Conservation (phyloP, 2,329 filamentous ascomycete genomes). For the Penicillium sp. region DNA sequence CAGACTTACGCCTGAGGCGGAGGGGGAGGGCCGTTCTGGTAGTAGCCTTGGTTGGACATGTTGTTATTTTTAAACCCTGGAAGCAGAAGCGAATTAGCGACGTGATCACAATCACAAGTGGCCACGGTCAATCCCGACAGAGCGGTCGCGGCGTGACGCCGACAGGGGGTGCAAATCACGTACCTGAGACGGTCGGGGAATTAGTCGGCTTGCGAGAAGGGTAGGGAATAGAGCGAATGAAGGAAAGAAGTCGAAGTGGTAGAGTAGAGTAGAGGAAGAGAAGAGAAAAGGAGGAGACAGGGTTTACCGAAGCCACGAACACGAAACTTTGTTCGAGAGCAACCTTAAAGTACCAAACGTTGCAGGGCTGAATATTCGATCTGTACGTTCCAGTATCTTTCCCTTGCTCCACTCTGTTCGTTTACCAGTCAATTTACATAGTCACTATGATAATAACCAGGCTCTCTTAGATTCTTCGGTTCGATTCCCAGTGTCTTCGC, state of each 20-base stretch:
- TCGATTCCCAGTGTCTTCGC: not conserved
- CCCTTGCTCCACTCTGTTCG: not conserved
- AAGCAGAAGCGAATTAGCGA: slow-evolving; percentile 7
- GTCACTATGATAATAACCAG: not conserved
- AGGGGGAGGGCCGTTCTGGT: slow-evolving; percentile 17
- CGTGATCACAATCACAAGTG: not conserved
- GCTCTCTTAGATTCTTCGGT: not conserved
- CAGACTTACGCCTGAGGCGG: slow-evolving; percentile 18
- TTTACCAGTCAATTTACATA: no score
- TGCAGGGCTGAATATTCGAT: not conserved
- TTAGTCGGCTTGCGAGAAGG: slow-evolving; percentile 1
- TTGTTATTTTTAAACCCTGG: not conserved
- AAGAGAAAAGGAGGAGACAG: slow-evolving; percentile 14
- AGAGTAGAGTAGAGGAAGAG: not conserved
- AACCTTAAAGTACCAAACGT: not conserved
- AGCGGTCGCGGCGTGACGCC: not conserved
- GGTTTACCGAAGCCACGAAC: slow-evolving; percentile 8
- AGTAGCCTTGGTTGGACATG: slow-evolving; percentile 46
- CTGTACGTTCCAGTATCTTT: not conserved
- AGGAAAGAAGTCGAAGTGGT: not conserved
- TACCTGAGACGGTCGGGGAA: slow-evolving; percentile 3
- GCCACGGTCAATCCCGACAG: not conserved
- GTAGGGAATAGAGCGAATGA: slow-evolving; percentile 1
- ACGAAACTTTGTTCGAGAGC: not conserved
- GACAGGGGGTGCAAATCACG: not conserved